Conservation (phyloP, 257 asterid genomes). For the Handroanthus guayacan region DNA sequence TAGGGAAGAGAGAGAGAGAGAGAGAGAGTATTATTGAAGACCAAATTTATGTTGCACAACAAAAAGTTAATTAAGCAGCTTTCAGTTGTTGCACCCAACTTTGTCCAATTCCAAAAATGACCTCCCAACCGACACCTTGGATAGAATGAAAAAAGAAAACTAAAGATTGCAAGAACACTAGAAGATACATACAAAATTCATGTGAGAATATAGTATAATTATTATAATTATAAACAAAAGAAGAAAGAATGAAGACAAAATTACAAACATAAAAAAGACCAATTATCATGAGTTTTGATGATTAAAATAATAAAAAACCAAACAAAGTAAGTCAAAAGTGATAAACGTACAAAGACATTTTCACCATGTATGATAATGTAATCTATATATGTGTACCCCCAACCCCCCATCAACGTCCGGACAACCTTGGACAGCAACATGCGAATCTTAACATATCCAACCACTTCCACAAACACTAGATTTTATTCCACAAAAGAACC, state of each 20-base stretch:
- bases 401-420: conserved; percentile 28
- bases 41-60: neutral
- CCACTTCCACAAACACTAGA: conserved; percentile 33
- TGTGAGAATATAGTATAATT: conserved; percentile 16
- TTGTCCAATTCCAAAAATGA: conserved; percentile 25
- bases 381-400: conserved; percentile 5
- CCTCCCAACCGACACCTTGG: conserved; percentile 42
- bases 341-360: conserved; percentile 8
- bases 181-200: conserved; percentile 34
- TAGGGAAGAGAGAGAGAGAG: neutral
- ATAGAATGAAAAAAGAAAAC: conserved; percentile 12
- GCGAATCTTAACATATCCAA: conserved; percentile 39
- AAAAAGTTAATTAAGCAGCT: neutral
- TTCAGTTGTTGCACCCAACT: neutral
- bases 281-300: neutral
- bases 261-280: conserved; percentile 21
- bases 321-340: conserved; percentile 25
- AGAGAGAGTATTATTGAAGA: neutral
- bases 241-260: conserved; percentile 25
- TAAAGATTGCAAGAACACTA: conserved; percentile 3
- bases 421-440: conserved; percentile 34
- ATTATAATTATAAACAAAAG: neutral
- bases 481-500: conserved; percentile 25
- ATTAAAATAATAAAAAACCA: conserved; percentile 18
- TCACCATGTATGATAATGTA: conserved; percentile 10